These are phyloP conservation scores for Blastobotrys robertii DNA, from an alignment of 805 yeast species.

Conservation along the genomic window DNA sequence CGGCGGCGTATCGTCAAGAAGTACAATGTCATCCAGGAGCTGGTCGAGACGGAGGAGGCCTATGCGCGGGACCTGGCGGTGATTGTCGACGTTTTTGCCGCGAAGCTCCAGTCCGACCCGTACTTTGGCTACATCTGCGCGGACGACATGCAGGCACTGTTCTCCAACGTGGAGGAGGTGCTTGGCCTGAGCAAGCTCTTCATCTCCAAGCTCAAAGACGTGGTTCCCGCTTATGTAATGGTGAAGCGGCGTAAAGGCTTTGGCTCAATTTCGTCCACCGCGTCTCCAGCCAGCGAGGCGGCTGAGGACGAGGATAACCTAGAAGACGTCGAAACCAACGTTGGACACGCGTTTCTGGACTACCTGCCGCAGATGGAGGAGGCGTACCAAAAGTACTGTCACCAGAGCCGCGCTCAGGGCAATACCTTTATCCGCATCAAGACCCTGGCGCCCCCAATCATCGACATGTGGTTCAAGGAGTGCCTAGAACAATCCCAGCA, in stretches of 20 bases:
- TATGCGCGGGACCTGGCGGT: slow-evolving; percentile 30
- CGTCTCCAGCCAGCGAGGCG: slow-evolving; percentile 3
- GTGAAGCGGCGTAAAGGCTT: slow-evolving; percentile 7
- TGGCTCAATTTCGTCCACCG: slow-evolving; percentile 1
- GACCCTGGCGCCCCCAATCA: slow-evolving; percentile 18
- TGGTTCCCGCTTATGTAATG: slow-evolving; percentile 23
- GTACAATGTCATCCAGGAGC: slow-evolving; percentile 27
- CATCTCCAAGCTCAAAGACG: slow-evolving; percentile 20
- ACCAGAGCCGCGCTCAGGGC: slow-evolving; percentile 22
- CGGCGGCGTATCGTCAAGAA: slow-evolving; percentile 15
- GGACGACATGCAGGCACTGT: slow-evolving; percentile 20
- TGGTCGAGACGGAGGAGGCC: slow-evolving; percentile 29
- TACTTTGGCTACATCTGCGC: slow-evolving; percentile 19
- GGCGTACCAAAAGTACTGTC: slow-evolving; percentile 27
- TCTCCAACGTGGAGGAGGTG: slow-evolving; percentile 27
- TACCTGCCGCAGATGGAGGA: slow-evolving; percentile 24
- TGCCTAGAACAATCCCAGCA: slow-evolving; percentile 21
- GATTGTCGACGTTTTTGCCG: slow-evolving; percentile 24
- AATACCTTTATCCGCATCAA: slow-evolving; percentile 18
- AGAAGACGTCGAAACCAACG: slow-evolving; percentile 18
- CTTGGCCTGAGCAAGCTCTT: slow-evolving; percentile 23
- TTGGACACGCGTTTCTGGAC: slow-evolving; percentile 26
- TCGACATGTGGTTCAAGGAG: slow-evolving; percentile 27
- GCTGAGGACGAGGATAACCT: slow-evolving; percentile 11
- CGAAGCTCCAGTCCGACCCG: slow-evolving; percentile 17